These are phyloP conservation scores for Parietaria judaica DNA, from an alignment of 306 rosid species.

Conservation along the genomic window DNA sequence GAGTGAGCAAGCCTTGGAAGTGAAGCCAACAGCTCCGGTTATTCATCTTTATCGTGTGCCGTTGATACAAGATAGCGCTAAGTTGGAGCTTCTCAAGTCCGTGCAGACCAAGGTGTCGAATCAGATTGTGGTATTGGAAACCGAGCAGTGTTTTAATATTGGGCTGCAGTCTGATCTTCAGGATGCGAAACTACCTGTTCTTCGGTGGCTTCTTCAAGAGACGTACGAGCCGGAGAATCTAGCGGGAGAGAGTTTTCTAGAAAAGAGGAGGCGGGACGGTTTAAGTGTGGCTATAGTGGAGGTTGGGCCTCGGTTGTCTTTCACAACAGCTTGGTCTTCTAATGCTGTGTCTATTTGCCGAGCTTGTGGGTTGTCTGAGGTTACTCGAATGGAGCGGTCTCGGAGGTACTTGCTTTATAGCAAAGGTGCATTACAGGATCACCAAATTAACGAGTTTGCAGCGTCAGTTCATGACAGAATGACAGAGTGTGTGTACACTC, in stretches of 20 bases:
- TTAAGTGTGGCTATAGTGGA: constrained; percentile 49
- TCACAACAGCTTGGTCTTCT: constrained; percentile 89
- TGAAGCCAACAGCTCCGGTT: constrained; percentile 44
- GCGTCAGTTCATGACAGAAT: constrained; percentile 76
- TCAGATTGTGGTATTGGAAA: constrained; percentile 59
- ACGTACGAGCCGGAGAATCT: constrained; percentile 82
- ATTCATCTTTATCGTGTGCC: constrained; percentile 62
- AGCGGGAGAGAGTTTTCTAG: constrained; percentile 71
- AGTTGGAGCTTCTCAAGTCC: constrained; percentile 55
- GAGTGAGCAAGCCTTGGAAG: constrained; percentile 29
- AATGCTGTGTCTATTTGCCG: constrained; percentile 82
- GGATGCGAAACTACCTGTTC: constrained; percentile 36
- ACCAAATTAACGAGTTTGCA: constrained; percentile 58
- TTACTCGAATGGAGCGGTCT: constrained; percentile 73
- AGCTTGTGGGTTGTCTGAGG: constrained; percentile 84
- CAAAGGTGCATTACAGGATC: constrained; percentile 34
- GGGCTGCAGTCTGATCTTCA: constrained; percentile 50
- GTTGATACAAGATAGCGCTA: constrained; percentile 59
- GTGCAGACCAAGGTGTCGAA: constrained; percentile 57
- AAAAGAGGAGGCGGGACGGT: constrained; percentile 57
- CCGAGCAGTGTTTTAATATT: constrained; percentile 74
- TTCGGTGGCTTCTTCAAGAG: constrained; percentile 82
- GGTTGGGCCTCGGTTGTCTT: constrained; percentile 88
- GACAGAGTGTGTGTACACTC: constrained; percentile 76
- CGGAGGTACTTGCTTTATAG: constrained; percentile 70